Evolutionary conservation across 306 rosid genomes (phyloP), one percentile per base, ranked within the genome.

Genomic region (Sesbania bispinosa): DNA sequence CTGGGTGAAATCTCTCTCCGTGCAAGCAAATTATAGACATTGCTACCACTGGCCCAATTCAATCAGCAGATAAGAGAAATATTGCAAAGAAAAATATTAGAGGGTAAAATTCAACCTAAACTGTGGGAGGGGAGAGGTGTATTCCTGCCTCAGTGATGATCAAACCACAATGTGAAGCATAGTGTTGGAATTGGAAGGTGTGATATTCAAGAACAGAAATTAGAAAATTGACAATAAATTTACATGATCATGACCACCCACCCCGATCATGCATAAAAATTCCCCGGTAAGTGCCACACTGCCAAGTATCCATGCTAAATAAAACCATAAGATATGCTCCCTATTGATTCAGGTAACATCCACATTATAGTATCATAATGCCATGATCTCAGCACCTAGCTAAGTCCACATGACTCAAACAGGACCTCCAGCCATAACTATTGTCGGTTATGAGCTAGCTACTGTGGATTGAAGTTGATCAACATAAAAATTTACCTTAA

Each of bases 1-100:
- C 79, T 75, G 4, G 85, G 83, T 0, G 83, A 82, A 57, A 85
- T 77, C 85, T 85, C 89, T 62, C 89, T 85, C 60, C 79, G 84
- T 10, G 72, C 85, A 36, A 82, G 71, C 87, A 85, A 82, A 70
- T 21, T 46, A 53, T 79, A 85, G 45, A 82, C 81, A 61, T 85
- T 85, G 83, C 79, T 80, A 26, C 89, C 85, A 54, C 84, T 80
- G 77, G 10, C 48, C 64, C 82, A 39, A 80, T 73, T 67, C 73
- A 45, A 76, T 54, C 55, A 50, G 62, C 67, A 69, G 11, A 66
- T 64, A 14, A 73, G 57, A 27, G 50, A 63, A 54, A 20, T 35
- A 30, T 72, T 24, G 8, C 16, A 26, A 24, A 73, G 14, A 66
- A 48, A 42, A 77, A 43, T 16, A 67, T 41, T 29, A 16, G 14